Conservation (phyloP, 306 rosid species). For the Ammopiptanthus mongolicus region DNA sequence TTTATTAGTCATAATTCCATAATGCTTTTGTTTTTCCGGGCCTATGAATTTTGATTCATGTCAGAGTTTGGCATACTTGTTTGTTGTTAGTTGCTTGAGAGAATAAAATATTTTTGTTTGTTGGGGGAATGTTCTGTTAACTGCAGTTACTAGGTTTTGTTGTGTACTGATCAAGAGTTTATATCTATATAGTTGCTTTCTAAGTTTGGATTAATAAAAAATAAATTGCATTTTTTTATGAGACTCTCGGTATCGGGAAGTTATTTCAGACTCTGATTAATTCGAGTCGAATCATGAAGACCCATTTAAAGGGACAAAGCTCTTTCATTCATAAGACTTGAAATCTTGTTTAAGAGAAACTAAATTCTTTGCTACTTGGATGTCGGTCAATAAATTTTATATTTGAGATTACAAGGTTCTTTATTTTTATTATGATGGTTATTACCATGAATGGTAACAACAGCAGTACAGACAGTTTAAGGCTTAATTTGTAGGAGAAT, state of each 20-base stretch:
- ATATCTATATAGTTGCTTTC: not conserved
- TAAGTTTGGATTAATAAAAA: no score
- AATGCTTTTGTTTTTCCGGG: constrained; percentile 6
- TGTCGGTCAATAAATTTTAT: no score
- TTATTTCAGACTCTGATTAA: no score
- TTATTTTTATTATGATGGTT: not conserved
- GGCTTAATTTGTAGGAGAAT: not conserved
- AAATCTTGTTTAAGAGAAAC: no score
- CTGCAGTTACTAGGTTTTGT: not conserved
- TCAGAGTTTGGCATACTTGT: constrained; percentile 18
- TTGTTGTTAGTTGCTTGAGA: constrained; percentile 16
- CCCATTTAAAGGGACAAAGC: no score
- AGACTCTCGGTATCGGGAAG: no score
- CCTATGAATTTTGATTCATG: constrained; percentile 18
- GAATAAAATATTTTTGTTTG: not conserved
- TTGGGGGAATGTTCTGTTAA: not conserved
- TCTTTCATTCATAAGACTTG: no score
- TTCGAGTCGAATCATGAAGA: no score
- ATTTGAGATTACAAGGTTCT: not conserved
- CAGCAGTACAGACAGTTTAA: not conserved
- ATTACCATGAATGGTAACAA: not conserved
- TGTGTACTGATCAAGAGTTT: not conserved
- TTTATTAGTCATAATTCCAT: constrained; percentile 32
- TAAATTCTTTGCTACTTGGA: no score
- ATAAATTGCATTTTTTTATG: no score